Conservation (phyloP, 2,329 filamentous ascomycete genomes). For the Ascochyta lentis region DNA sequence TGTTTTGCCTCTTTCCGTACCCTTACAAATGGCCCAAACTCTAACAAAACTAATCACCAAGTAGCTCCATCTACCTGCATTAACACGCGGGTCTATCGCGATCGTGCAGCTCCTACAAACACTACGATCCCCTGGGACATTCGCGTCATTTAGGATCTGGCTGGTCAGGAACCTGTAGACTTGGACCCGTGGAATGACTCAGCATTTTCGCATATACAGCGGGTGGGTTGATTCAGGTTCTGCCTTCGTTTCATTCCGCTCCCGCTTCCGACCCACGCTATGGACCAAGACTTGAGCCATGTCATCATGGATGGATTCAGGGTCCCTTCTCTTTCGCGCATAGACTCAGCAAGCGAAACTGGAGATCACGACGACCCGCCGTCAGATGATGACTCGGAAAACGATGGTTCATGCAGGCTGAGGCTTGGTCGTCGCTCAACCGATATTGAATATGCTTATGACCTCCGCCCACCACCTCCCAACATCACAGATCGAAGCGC, state of each 20-base stretch:
- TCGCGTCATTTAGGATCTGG: conserved; percentile 4
- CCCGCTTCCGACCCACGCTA: conserved; percentile 7
- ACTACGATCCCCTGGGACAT: neutral
- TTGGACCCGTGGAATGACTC: neutral
- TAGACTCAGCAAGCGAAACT: conserved; percentile 16
- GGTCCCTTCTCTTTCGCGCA: conserved; percentile 7
- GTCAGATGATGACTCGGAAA: conserved; percentile 1
- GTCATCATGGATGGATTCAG: conserved; percentile 2
- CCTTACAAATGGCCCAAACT: conserved; percentile 8
- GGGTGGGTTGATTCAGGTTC: neutral
- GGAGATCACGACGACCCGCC: neutral
- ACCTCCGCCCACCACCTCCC: conserved; percentile 35
- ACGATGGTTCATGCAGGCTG: neutral
- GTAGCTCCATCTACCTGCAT: conserved; percentile 10
- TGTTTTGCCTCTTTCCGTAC: neutral
- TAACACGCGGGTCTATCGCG: conserved; percentile 7
- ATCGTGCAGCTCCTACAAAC: conserved; percentile 6
- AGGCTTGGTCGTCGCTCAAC: conserved; percentile 16
- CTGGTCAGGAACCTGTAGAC: neutral
- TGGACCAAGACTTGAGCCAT: conserved; percentile 9
- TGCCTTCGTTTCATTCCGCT: conserved; percentile 2
- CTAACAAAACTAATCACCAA: conserved; percentile 6
- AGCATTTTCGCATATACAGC: conserved; percentile 3
- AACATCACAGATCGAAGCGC: conserved; percentile 27
- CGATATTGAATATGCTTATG: conserved; percentile 27